Evolutionary conservation across 2,329 filamentous ascomycete genomes (phyloP).

Genomic region (Penicillium rolfsii): DNA sequence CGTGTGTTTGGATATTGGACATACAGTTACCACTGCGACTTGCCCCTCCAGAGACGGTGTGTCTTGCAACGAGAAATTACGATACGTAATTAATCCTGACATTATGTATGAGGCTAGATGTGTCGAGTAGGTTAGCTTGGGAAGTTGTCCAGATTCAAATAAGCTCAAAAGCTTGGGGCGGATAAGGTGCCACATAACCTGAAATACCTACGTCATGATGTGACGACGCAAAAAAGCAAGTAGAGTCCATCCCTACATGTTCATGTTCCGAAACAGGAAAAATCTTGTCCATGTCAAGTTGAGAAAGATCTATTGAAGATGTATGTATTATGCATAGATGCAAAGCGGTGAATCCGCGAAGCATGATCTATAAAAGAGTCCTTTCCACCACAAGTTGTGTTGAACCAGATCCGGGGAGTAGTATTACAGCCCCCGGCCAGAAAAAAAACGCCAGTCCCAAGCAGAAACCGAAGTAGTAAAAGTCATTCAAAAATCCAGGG

Average conservation of each 20-base stretch:
- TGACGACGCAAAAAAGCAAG: background rate
- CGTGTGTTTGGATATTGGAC: background rate
- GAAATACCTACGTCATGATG: constrained; percentile 7
- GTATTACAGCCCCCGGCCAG: background rate
- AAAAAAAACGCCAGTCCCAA: constrained; percentile 19
- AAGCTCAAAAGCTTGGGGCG: background rate
- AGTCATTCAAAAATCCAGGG: constrained; percentile 15
- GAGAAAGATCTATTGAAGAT: background rate
- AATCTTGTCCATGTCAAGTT: background rate
- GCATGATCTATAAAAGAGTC: constrained; percentile 16
- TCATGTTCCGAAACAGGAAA: background rate
- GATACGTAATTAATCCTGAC: constrained; percentile 33
- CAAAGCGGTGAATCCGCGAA: constrained; percentile 6
- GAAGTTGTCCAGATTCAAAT: background rate
- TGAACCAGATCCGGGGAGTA: constrained; percentile 9
- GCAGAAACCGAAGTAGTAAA: constrained; percentile 3
- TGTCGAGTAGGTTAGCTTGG: background rate
- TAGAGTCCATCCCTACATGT: background rate
- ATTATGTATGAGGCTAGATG: constrained; percentile 19
- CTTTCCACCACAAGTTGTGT: constrained; percentile 21
- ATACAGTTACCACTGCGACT: constrained; percentile 37
- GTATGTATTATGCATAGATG: constrained; percentile 3
- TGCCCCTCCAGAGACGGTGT: constrained; percentile 32
- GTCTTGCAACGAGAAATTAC: constrained; percentile 34
- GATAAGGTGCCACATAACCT: background rate